phyloP scores from a whole-genome alignment of 2,329 filamentous ascomycete species.

The Pseudogymnoascus sp. region DNA sequence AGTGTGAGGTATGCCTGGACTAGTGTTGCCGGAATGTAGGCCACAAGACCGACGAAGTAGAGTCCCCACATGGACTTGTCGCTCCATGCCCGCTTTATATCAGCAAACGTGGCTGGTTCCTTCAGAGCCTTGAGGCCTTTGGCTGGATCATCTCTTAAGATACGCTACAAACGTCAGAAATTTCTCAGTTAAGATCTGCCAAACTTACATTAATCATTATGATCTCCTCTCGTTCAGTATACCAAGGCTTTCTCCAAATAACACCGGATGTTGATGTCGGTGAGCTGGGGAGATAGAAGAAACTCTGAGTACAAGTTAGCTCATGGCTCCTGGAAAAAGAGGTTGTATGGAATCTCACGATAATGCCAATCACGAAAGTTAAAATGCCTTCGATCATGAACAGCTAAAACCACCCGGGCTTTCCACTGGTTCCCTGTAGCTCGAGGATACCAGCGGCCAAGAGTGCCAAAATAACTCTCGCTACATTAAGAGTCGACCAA shows the following conservation, averaged over 20 bases:
- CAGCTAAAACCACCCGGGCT: slow-evolving; percentile 49
- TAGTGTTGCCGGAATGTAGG: slow-evolving; percentile 40
- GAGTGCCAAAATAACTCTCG: slow-evolving; percentile 38
- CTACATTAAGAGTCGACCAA: slow-evolving; percentile 46
- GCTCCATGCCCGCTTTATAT: slow-evolving; percentile 36
- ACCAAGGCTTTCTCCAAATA: slow-evolving; percentile 57
- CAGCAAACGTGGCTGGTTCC: slow-evolving; percentile 34
- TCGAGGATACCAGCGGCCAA: slow-evolving; percentile 39
- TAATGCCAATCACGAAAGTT: slow-evolving; percentile 40
- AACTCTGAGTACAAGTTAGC: slow-evolving; percentile 27
- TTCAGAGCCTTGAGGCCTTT: slow-evolving; percentile 41
- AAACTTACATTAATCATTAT: slow-evolving; percentile 52
- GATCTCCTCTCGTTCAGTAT: slow-evolving; percentile 56
- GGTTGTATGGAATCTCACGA: slow-evolving; percentile 21
- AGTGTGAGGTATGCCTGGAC: slow-evolving; percentile 44
- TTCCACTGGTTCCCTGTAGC: slow-evolving; percentile 39
- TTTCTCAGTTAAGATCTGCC: background rate
- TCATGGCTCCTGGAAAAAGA: background rate
- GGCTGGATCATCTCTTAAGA: slow-evolving; percentile 44
- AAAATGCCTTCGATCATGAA: slow-evolving; percentile 36
- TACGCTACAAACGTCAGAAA: slow-evolving; percentile 23
- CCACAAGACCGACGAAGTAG: slow-evolving; percentile 39
- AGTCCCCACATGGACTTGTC: slow-evolving; percentile 42
- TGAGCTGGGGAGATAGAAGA: slow-evolving; percentile 52
- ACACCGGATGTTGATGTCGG: slow-evolving; percentile 55